Percentiles rank a stretch among this genome's conserved stretches.
Evolutionary conservation across 768 basidiomycete species (phyloP).

Genomic region (Goffeauzyma gilvescens): DNA sequence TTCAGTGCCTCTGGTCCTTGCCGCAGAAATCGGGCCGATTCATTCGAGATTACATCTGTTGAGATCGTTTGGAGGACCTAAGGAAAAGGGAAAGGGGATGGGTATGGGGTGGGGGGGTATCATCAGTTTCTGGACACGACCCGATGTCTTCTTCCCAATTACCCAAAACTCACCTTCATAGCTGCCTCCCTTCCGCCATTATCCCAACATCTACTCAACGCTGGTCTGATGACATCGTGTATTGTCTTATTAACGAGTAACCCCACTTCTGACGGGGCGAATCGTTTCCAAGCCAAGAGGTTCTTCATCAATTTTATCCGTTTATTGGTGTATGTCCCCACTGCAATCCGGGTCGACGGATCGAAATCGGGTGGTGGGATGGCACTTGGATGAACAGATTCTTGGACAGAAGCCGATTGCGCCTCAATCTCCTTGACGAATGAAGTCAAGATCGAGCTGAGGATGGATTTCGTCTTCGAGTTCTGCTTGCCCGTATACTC

Average conservation of each 20-base stretch:
- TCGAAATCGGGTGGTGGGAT: conserved; percentile 42
- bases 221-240: conserved; percentile 42
- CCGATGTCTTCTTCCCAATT: no score
- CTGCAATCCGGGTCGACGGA: conserved; percentile 53
- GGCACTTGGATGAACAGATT: conserved; percentile 10
- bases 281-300: conserved; percentile 56
- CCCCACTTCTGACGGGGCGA: conserved; percentile 44
- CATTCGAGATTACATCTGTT: no score
- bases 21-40: no score
- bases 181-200: conserved; percentile 57
- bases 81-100: no score
- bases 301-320: conserved; percentile 56
- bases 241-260: conserved; percentile 43
- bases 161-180: conserved; percentile 42
- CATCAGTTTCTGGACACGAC: no score
- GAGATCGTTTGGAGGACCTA: no score
- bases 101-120: no score
- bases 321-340: conserved; percentile 48
- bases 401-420: conserved; percentile 24
- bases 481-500: conserved; percentile 46
- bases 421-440: conserved; percentile 38
- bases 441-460: conserved; percentile 39
- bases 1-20: no score
- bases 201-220: conserved; percentile 66
- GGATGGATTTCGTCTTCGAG: conserved; percentile 36